phyloP scores from a whole-genome alignment of 495 filamentous ascomycete genomes.

The Aspergillus bridgeri region DNA sequence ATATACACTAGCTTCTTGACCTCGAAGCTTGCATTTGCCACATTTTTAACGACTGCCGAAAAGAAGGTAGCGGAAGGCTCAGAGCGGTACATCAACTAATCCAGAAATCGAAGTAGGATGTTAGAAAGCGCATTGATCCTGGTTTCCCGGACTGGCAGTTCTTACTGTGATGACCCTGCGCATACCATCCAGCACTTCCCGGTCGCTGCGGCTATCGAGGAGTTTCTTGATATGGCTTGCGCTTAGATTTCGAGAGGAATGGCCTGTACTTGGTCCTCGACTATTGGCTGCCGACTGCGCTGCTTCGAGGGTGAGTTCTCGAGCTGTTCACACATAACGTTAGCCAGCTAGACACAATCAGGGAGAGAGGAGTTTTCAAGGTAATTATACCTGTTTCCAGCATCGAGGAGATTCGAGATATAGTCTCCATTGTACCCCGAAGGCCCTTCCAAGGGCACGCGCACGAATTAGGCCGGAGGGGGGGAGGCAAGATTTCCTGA shows the following conservation, averaged over 20 bases:
- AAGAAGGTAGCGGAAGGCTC: constrained; percentile 84
- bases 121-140: constrained; percentile 18
- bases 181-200: constrained; percentile 88
- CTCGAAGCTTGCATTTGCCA: constrained; percentile 83
- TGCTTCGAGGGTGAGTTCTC: constrained; percentile 95
- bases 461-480: constrained; percentile 15
- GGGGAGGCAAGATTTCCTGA: constrained; percentile 14
- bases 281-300: constrained; percentile 69
- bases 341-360: constrained; percentile 14
- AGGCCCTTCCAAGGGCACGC: constrained; percentile 19
- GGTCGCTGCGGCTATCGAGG: constrained; percentile 88
- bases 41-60: constrained; percentile 93
- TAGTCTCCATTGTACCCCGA: constrained; percentile 76
- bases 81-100: constrained; percentile 86
- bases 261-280: constrained; percentile 37
- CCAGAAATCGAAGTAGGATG: constrained; percentile 1
- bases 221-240: constrained; percentile 82
- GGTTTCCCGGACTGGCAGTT: constrained; percentile 4
- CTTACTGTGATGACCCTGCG: constrained; percentile 84
- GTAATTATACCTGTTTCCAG: constrained; percentile 76
- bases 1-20: constrained; percentile 98
- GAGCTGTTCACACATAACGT: constrained; percentile 54
- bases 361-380: neutral
- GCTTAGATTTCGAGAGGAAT: constrained; percentile 44
- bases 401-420: constrained; percentile 86